Conservation (phyloP, 208 protist species). For the Angomonas ambiguus region DNA sequence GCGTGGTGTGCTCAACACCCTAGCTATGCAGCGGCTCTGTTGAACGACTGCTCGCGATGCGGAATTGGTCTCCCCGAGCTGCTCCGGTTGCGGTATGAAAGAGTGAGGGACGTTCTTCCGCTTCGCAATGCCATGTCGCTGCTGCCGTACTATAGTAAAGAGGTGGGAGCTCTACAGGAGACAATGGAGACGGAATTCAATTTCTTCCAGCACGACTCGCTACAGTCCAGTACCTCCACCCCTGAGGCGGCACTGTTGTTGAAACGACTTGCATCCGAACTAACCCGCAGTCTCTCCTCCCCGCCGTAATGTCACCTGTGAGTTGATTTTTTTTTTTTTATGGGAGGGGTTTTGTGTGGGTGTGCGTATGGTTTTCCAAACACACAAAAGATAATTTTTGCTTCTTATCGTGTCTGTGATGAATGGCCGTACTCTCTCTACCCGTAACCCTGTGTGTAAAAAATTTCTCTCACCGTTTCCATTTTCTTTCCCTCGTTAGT, state of each 20-base stretch:
- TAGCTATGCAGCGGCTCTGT: constrained; percentile 29
- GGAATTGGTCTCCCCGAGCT: constrained; percentile 39
- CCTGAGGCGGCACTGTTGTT: constrained; percentile 12
- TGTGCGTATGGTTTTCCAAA: too few relatives aligned
- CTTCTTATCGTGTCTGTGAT: too few relatives aligned
- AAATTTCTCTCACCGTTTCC: not conserved
- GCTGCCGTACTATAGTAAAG: constrained; percentile 47
- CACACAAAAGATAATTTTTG: too few relatives aligned
- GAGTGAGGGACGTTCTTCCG: constrained; percentile 42
- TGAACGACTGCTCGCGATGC: constrained; percentile 59
- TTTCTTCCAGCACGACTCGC: constrained; percentile 38
- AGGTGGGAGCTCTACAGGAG: constrained; percentile 62
- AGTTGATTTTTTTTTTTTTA: not conserved
- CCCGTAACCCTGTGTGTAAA: too few relatives aligned
- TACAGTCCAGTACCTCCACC: constrained; percentile 9
- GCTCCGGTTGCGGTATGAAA: constrained; percentile 50
- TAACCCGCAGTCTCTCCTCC: constrained; percentile 11
- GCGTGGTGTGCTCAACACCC: constrained; percentile 40
- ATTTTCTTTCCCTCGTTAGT: not conserved
- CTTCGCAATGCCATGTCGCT: constrained; percentile 43
- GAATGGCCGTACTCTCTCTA: too few relatives aligned
- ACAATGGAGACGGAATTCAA: constrained; percentile 77
- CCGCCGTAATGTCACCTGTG: not conserved
- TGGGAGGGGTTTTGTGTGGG: too few relatives aligned
- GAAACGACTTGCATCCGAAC: constrained; percentile 7